Evolutionary conservation across 2,329 filamentous ascomycete genomes (phyloP), one percentile per base, ranked within the genome.

Genomic region (Aplosporella prunicola): DNA sequence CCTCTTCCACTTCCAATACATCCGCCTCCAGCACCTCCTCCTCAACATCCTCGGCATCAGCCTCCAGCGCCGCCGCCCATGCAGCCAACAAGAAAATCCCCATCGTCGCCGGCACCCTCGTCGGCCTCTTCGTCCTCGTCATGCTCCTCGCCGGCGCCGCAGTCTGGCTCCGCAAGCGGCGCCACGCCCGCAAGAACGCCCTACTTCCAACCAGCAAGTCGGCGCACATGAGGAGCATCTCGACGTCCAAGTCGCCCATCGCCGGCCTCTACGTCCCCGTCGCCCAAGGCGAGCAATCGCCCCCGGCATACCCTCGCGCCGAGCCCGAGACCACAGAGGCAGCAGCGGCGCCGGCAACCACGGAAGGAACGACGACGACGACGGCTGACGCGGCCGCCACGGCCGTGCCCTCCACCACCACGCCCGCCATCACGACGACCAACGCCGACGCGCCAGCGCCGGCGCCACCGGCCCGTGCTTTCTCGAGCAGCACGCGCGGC

Each of bases 61-160:
- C 27, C 27, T 28, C 27, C 27, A 29, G 27, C n/a, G 18, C 27
- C 27, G 14, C n/a, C n/a, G n/a, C n/a, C n/a, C n/a, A n/a, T n/a
- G n/a, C n/a, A n/a, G n/a, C n/a, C n/a, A n/a, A n/a, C n/a, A n/a
- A 32, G 13, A 39, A 20, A 14, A 24, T 28, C 13, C 22, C 30
- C 24, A 39, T 39, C 8, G 31, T 34, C 16, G 28, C 29, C 18
- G 37, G 10, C 5, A 8, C 14, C 20, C 33, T 39, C 24, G 33
- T 39, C 25, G 37, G 37, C 10, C 23, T 26, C 37, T 33, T 39
- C 31, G 37, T 24, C 18, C n/a, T 39, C 30, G 23, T 29, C 17
- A 25, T 39, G 24, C 31, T 39, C 25, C 15, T 39, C 24, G 33
- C 37, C 20, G 11, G 28, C 17, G 20, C 34, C 30, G 37, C 30